Percentiles rank a stretch among this genome's conserved stretches.
phyloP scores from a whole-genome alignment of 352 stramenopile species.

The Saprolegnia parasitica region DNA sequence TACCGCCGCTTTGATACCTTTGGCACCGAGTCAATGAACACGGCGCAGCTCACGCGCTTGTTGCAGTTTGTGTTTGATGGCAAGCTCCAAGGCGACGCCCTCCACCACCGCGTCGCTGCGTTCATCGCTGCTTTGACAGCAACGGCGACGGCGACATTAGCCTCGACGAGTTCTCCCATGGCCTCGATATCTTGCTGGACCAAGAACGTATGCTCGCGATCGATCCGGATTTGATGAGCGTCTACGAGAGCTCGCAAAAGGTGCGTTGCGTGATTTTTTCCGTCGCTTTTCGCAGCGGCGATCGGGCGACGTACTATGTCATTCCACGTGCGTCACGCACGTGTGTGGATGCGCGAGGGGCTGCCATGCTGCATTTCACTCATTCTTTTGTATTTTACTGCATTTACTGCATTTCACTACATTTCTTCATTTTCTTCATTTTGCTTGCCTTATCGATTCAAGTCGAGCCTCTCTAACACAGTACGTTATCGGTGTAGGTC shows the following conservation, averaged over 20 bases:
- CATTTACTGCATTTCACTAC: no score
- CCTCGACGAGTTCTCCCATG: conserved; percentile 21
- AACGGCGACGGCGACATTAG: conserved; percentile 25
- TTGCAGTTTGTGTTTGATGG: conserved; percentile 20
- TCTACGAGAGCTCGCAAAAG: conserved; percentile 7
- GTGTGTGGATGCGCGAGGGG: no score
- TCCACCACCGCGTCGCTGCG: conserved; percentile 3
- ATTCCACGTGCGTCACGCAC: no score
- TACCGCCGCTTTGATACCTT: conserved; percentile 30
- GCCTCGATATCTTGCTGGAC: conserved; percentile 10
- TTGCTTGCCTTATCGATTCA: no score
- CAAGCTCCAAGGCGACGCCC: conserved; percentile 5
- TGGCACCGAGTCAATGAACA: conserved; percentile 25
- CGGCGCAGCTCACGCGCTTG: conserved; percentile 11
- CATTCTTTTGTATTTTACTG: no score
- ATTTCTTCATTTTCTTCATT: neutral
- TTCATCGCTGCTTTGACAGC: conserved; percentile 24
- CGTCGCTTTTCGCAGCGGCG: neutral
- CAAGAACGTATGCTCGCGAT: conserved; percentile 20
- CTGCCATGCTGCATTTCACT: no score
- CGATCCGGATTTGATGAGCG: neutral
- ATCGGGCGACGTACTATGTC: no score
- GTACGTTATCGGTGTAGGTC: conserved; percentile 27
- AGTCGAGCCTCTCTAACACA: conserved; percentile 16
- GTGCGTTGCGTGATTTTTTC: conserved; percentile 32